A percentile compares a stretch with the other conserved stretches of the same genome.
Conservation (phyloP, 2,329 filamentous ascomycete species). For the Talaromyces sp. region DNA sequence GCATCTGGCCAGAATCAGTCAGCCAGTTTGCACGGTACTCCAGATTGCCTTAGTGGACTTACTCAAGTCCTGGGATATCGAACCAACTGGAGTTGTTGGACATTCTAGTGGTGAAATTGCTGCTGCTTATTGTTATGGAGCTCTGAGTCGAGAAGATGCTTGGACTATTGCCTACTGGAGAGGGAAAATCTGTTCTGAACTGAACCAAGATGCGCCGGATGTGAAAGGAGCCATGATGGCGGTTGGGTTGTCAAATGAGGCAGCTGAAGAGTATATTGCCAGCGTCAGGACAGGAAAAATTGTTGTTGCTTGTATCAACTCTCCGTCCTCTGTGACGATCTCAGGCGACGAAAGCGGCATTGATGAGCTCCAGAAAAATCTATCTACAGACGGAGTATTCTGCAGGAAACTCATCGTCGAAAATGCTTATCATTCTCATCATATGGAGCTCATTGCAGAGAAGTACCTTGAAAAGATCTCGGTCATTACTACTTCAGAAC, state of each 20-base stretch:
- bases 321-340: slow-evolving; percentile 19
- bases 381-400: slow-evolving; percentile 25
- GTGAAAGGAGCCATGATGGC: background rate
- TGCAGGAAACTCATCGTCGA: slow-evolving; percentile 29
- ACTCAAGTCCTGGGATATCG: slow-evolving; percentile 28
- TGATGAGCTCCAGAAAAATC: slow-evolving; percentile 21
- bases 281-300: background rate
- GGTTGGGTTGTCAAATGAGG: background rate
- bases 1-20: slow-evolving; percentile 24
- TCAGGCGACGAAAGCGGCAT: slow-evolving; percentile 28
- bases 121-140: slow-evolving; percentile 45
- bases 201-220: background rate
- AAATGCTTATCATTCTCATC: slow-evolving; percentile 31
- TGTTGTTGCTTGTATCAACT: background rate
- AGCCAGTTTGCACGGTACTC: slow-evolving; percentile 24
- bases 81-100: slow-evolving; percentile 37
- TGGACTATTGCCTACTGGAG: background rate
- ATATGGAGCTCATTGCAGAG: slow-evolving; percentile 26
- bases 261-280: background rate
- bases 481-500: background rate
- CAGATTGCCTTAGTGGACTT: slow-evolving; percentile 23
- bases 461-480: slow-evolving; percentile 23
- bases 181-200: background rate
- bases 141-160: background rate
- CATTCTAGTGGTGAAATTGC: slow-evolving; percentile 50